These are phyloP conservation scores for Lyophyllum atratum DNA, from an alignment of 768 basidiomycete species.

Conservation along the genomic window DNA sequence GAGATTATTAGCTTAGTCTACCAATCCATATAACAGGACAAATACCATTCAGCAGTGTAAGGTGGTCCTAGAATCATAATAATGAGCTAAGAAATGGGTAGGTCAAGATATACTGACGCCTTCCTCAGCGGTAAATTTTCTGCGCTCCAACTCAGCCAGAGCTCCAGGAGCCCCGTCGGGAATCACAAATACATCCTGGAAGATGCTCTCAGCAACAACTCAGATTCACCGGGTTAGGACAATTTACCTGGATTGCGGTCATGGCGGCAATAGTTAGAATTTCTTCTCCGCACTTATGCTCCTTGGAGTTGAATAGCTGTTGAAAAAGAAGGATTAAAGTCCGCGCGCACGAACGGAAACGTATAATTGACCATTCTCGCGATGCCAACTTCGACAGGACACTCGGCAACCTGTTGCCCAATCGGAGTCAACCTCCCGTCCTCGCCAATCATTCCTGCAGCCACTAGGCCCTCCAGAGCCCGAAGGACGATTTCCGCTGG, in stretches of 20 bases:
- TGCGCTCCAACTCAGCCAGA: conserved; percentile 85
- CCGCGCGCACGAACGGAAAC: background rate
- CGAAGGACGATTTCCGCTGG: conserved; percentile 84
- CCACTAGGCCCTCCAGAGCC: conserved; percentile 81
- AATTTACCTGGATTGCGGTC: conserved; percentile 79
- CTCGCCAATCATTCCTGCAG: conserved; percentile 82
- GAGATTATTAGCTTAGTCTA: conserved; percentile 1
- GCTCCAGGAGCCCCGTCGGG: conserved; percentile 86
- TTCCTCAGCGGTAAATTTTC: conserved; percentile 98
- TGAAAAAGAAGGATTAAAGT: background rate
- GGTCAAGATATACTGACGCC: conserved; percentile 58
- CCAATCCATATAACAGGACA: background rate
- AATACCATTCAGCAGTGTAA: conserved; percentile 89
- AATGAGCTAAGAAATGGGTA: conserved; percentile 3
- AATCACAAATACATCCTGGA: conserved; percentile 86
- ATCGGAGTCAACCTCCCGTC: conserved; percentile 75
- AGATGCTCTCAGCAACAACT: background rate
- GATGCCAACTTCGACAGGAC: conserved; percentile 89
- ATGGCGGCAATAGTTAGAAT: conserved; percentile 96
- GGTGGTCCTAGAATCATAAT: conserved; percentile 71
- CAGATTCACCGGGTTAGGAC: background rate
- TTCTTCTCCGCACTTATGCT: conserved; percentile 91
- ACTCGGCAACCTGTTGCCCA: conserved; percentile 89
- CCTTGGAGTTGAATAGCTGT: conserved; percentile 85
- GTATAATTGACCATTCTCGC: conserved; percentile 80